Base-by-base conservation (phyloP, 441 rosid genomes). In the Gossypium aridum region DNA sequence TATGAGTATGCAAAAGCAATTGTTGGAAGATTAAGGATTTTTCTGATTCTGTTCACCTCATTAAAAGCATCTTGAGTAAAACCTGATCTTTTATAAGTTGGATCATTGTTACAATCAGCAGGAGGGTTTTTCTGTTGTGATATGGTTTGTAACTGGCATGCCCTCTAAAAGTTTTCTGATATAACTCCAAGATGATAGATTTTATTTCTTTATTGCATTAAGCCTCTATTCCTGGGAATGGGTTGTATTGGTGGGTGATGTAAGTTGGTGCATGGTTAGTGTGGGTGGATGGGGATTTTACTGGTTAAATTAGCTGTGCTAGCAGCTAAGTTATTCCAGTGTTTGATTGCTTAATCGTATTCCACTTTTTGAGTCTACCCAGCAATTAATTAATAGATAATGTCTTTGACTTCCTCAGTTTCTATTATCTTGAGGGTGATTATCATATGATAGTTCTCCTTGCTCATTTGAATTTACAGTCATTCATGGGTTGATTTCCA, bases 401-500 rank as follows among this genome's bases (percentile, higher is more conserved):
- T 53, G 62, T 54, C 62, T n/a, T 69, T 70, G 62, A 70, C 63
- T 56, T 12, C 26, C 49, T 54, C 49, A 47, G 7, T 8, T 70
- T 70, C 7, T 53, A 25, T 53, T 53, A 54, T 54, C 5, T 31
- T 54, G 43, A 51, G 49, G 51, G 17, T 53, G 26, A 19, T 55
- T 31, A 55, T 31, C 37, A 17, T 55, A 10, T 70, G 63, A 31
- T 4, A 6, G 13, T 47, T 25, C 26, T 12, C 23, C 62, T 28
- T 70, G 51, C 64, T 70, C 63, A 54, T 70, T 54, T 70, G 49
- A 70, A 70, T 70, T 70, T 31, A 19, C 31, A 54, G 63, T 73
- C 37, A 64, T 73, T 23, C 49, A 19, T 49, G 7, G 62, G 19
- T 26, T 47, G 34, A 22, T 75, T 75, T 62, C 73, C 77, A 56